Conservation (phyloP, 2,329 filamentous ascomycete genomes). For the Alternaria solani region DNA sequence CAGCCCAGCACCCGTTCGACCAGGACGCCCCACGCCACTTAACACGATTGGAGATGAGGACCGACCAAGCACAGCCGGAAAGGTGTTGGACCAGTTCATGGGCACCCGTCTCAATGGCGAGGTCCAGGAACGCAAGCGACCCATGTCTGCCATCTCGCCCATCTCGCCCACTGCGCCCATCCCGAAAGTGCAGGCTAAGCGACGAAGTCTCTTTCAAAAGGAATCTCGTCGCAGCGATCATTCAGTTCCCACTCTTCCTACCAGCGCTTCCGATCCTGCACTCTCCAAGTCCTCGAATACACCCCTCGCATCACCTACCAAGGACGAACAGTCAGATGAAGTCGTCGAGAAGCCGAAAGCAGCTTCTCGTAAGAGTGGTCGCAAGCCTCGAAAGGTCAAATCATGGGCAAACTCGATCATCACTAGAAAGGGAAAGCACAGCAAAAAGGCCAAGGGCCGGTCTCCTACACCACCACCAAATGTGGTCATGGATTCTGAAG, state of each 20-base stretch:
- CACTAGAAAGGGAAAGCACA: slow-evolving; percentile 65
- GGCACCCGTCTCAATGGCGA: slow-evolving; percentile 36
- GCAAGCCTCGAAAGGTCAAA: slow-evolving; percentile 73
- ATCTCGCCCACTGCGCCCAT: slow-evolving; percentile 16
- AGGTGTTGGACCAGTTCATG: slow-evolving; percentile 64
- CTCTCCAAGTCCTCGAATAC: slow-evolving; percentile 39
- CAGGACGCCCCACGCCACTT: slow-evolving; percentile 46
- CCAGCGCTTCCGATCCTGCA: slow-evolving; percentile 47
- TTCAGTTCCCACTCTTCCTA: slow-evolving; percentile 37
- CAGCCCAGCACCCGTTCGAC: slow-evolving; percentile 56
- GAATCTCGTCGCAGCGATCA: slow-evolving; percentile 60
- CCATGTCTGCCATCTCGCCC: slow-evolving; percentile 48
- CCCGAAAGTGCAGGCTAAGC: slow-evolving; percentile 38
- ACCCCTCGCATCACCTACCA: slow-evolving; percentile 38
- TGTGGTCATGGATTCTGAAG: slow-evolving; percentile 33
- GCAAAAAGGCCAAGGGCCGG: slow-evolving; percentile 55
- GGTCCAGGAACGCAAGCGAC: slow-evolving; percentile 42
- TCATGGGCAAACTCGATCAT: slow-evolving; percentile 74
- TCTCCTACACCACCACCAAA: slow-evolving; percentile 42
- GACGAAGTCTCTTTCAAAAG: slow-evolving; percentile 55
- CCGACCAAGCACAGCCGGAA: slow-evolving; percentile 74
- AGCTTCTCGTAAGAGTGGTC: slow-evolving; percentile 63
- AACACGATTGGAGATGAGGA: slow-evolving; percentile 53
- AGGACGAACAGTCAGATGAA: slow-evolving; percentile 42
- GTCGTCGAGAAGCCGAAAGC: slow-evolving; percentile 54